Evolutionary conservation across 108 stramenopile genomes (phyloP).

Genomic region (Epithemia pelagica): DNA sequence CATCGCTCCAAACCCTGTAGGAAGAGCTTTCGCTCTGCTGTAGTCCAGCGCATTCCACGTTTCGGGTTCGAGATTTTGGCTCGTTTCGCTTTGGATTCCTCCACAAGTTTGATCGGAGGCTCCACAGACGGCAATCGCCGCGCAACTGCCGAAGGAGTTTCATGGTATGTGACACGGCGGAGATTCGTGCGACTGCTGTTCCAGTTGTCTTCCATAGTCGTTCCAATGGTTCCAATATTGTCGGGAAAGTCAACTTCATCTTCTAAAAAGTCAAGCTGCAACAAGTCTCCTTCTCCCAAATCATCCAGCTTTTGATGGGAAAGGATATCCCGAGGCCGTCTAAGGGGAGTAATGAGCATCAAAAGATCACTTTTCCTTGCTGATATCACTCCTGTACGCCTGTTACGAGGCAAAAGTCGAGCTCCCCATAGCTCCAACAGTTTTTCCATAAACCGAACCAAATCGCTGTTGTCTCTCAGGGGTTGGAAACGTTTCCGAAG

Average conservation of each 20-base stretch:
- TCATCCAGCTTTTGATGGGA: neutral
- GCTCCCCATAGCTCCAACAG: neutral
- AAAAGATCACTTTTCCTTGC: neutral
- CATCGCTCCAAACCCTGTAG: neutral
- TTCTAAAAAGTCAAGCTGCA: neutral
- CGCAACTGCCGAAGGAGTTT: neutral
- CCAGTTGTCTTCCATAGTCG: neutral
- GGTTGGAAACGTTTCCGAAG: neutral
- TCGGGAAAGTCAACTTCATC: neutral
- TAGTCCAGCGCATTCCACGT: conserved; percentile 1
- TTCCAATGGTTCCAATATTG: neutral
- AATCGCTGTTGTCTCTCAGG: neutral
- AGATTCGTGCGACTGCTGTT: neutral
- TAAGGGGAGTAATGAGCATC: neutral
- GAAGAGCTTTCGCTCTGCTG: neutral
- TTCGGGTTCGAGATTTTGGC: neutral
- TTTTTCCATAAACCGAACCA: neutral
- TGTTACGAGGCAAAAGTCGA: neutral
- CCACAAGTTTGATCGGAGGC: neutral
- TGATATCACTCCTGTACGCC: neutral
- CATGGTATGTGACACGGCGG: neutral
- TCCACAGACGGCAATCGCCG: neutral
- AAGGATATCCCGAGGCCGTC: neutral
- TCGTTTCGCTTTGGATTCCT: neutral
- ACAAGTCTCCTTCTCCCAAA: neutral